Evolutionary conservation across 768 basidiomycete species (phyloP), one percentile per base, ranked within the genome.

Genomic region (Mycena venus): DNA sequence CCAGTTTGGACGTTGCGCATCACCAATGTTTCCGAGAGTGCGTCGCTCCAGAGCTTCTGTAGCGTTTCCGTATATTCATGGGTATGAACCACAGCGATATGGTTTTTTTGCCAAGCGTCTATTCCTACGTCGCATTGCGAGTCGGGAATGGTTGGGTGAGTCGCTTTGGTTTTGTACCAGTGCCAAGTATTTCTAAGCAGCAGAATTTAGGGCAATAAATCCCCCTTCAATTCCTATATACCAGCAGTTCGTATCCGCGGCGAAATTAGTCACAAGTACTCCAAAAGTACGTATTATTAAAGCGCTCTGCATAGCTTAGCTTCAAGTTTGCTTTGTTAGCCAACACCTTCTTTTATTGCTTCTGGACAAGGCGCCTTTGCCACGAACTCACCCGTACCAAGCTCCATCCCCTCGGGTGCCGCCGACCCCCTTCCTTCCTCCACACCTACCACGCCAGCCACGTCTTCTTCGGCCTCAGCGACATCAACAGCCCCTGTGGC

Each of bases 91-190:
- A 55, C 68, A 84, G 81, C 79, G 11, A 83, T 86, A 73, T 86
- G 84, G 85, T 84, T 83, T 56, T 86, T 84, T 77, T 87, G 86
- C 64, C 77, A 81, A 60, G 80, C 80, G 27, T 82, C 75, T n/a
- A 65, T 76, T n/a, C 86, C 85, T 5, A 56, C 76, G 14, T 81
- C 81, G 21, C 87, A 86, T 64, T 88, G 86, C 77, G 74, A 76
- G 23, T 74, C 83, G 6, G 84, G 84, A 29, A 86, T 85, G 84
- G 86, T 86, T 40, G 86, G 85, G 85, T 85, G 70, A 74, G 83
- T 79, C n/a, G n/a, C n/a, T n/a, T n/a, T n/a, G n/a, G 14, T 40
- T 27, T 47, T 51, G 32, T 15, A 15, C 34, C 5, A 12, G 21
- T 55, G 9, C 25, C 21, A 15, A 10, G 32, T 11, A 25, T 15